Base-by-base conservation (phyloP, 2,329 filamentous ascomycete genomes). In the Coniochaeta ligniaria region DNA sequence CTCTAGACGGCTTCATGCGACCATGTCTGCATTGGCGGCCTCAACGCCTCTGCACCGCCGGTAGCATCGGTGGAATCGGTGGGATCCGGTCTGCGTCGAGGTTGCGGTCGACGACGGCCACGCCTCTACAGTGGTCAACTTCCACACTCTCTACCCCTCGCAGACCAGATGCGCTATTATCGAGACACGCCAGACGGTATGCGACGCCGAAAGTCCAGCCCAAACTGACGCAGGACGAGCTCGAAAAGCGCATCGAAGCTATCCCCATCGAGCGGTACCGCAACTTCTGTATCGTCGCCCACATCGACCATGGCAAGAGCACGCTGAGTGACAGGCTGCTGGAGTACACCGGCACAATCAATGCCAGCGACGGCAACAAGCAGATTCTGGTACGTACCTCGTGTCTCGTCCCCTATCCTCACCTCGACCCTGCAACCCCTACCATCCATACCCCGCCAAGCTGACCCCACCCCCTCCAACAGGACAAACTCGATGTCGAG, bases 261-360 rank as follows among this genome's bases (percentile, higher is more conserved):
- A 93, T 94, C 60, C 90, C 90, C 2, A 88, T 93, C 68, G 85
- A 89, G 61, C 84, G 90, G 22, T 94, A 86, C 67, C 89, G 95
- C 64, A 99, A 99, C 75, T 99, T 99, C 74, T 99, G 95, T 76
- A 98, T 99, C 70, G 94, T 99, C 58, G 95, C 95, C 11, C 95
- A 99, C 74, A 96, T 99, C 72, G 95, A 99, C 74, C 95, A 99
- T 86, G 95, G 95, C 69, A 99, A 99, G 76, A 96, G 91, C 72
- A 99, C 95, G 5, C 86, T 99, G 59, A 94, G 89, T 66, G 95
- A 99, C 71, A 89, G 95, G 2, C 79, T 99, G 59, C 83, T 99
- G 63, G 95, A 99, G 80, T 81, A 96, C 65, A 99, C 95, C 1
- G 94, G 95, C 22, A 98, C 94, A 7, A 98, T 99, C 65, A 79